Conservation (phyloP, 305 asterid species). For the Solanum hybrid region DNA sequence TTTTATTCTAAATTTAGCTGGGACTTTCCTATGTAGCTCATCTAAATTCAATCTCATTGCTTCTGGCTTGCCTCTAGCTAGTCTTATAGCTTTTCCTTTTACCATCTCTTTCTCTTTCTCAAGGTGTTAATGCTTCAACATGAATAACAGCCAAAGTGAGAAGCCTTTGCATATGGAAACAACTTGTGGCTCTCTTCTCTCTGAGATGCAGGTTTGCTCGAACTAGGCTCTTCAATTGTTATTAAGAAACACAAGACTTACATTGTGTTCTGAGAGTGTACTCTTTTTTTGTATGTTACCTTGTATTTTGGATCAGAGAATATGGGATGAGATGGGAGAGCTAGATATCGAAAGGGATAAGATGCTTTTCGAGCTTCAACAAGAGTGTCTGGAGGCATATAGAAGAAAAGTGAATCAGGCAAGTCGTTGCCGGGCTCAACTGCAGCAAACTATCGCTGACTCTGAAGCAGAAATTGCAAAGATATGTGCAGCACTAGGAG, state of each 20-base stretch:
- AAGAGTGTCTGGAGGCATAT: constrained; percentile 73
- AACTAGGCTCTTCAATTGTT: neutral
- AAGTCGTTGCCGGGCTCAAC: constrained; percentile 50
- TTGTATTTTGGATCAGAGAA: constrained; percentile 41
- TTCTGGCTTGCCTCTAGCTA: neutral
- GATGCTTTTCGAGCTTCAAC: constrained; percentile 76
- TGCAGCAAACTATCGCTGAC: constrained; percentile 63
- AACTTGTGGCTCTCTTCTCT: constrained; percentile 55
- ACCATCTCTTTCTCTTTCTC: neutral
- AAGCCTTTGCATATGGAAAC: constrained; percentile 45
- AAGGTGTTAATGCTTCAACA: constrained; percentile 9
- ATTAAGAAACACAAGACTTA: neutral
- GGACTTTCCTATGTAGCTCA: neutral
- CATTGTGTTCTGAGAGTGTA: neutral
- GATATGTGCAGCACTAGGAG: constrained; percentile 62
- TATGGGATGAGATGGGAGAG: constrained; percentile 94
- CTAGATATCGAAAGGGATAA: constrained; percentile 59
- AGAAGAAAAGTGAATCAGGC: constrained; percentile 85
- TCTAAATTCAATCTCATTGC: neutral
- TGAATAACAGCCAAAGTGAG: constrained; percentile 6
- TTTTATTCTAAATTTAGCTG: neutral
- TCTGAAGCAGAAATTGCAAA: constrained; percentile 71
- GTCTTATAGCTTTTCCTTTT: neutral
- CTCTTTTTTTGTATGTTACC: neutral
- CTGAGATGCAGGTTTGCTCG: constrained; percentile 66